Evolutionary conservation across 768 basidiomycete genomes (phyloP), one percentile per base, ranked within the genome.

Genomic region (Cystobasidium onofrii): DNA sequence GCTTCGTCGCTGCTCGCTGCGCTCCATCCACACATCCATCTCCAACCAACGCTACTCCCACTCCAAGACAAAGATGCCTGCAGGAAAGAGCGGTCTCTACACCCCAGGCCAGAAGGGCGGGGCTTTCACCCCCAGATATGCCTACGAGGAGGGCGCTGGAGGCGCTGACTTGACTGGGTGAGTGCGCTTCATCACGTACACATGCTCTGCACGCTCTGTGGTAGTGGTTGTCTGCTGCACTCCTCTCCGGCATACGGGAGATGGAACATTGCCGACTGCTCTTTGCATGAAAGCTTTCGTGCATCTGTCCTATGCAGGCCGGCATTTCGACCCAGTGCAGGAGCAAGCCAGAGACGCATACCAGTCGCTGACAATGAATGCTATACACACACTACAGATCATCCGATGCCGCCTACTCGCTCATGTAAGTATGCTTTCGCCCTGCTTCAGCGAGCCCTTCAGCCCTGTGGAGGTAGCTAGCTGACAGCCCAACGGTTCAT

Each of bases 361-460:
- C 3, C 57, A 61, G 10, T 39, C 39, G 25, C 63, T 50, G 33
- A 67, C 65, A 52, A 55, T 60, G 25, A 25, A 7, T 71, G 7
- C 25, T 29, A 27, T 41, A 17, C 61, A 15, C 54, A 34, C 36
- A 7, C 65, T 52, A 41, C 69, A 71, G 69, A 29, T 44, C 29
- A 3, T 36, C 50, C 69, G 69, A 71, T 60, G 69, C 69, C 39
- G 43, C 69, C 69, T 71, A 71, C 55, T 44, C 29, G 29, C 69
- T 71, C 69, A 71, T 71, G 69, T 71, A 60, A 71, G 69, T 39
- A 6, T 10, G 39, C 7, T n/a, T n/a, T n/a, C n/a, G n/a, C n/a
- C n/a, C n/a, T n/a, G n/a, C n/a, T n/a, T n/a, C n/a, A n/a, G n/a
- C n/a, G n/a, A n/a, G n/a, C n/a, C n/a, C n/a, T n/a, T n/a, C 39